Conservation (phyloP, 2,329 filamentous ascomycete genomes). For the Akanthomyces muscarius region DNA sequence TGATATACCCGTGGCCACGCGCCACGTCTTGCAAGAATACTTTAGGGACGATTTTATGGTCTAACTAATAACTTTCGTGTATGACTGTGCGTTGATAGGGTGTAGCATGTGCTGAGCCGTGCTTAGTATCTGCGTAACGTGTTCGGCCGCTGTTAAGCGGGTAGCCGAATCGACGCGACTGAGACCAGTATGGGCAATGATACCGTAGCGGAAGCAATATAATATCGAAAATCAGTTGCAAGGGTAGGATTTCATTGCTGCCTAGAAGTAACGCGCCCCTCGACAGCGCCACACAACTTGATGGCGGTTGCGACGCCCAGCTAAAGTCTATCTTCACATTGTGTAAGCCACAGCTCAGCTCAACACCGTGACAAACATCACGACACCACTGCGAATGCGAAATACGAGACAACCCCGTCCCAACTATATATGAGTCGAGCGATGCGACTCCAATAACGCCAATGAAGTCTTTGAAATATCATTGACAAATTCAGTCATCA, state of each 20-base stretch:
- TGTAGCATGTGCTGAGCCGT: too few species aligned
- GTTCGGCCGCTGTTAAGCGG: too few species aligned
- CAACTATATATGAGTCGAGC: background rate
- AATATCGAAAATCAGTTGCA: too few species aligned
- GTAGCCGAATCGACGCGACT: too few species aligned
- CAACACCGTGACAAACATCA: conserved; percentile 1
- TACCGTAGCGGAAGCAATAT: too few species aligned
- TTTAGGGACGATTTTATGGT: too few species aligned
- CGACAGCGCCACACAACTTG: background rate
- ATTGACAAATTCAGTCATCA: background rate
- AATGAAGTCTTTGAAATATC: too few species aligned
- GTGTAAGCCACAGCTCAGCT: background rate
- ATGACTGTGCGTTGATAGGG: too few species aligned
- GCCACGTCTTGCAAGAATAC: background rate
- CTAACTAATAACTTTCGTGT: too few species aligned
- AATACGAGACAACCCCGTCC: background rate
- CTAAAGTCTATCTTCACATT: background rate
- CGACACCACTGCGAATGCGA: background rate
- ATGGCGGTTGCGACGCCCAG: background rate
- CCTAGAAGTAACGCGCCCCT: background rate
- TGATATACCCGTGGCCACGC: background rate
- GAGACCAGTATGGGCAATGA: too few species aligned
- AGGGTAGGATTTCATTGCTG: background rate
- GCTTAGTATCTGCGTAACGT: too few species aligned
- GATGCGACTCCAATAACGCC: too few species aligned